phyloP scores from a whole-genome alignment of 495 filamentous ascomycete species.

The Daldinia concentrica region DNA sequence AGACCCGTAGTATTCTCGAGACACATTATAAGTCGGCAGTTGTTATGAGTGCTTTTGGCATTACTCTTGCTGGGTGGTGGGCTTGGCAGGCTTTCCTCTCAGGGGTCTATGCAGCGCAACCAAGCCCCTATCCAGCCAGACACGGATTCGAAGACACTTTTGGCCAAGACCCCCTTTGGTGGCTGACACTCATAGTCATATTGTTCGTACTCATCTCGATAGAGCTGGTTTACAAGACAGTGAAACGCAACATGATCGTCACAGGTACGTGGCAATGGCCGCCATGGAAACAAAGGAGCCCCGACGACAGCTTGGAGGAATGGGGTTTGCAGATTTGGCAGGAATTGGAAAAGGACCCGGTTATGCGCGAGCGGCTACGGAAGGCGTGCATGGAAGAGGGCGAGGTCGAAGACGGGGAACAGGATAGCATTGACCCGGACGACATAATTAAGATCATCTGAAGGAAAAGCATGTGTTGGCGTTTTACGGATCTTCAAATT shows the following conservation, averaged over 20 bases:
- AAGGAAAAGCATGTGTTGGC: constrained; percentile 20
- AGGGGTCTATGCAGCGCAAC: constrained; percentile 65
- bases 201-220: constrained; percentile 47
- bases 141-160: constrained; percentile 71
- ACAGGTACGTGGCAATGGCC: constrained; percentile 51
- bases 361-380: constrained; percentile 43
- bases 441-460: constrained; percentile 26
- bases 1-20: constrained; percentile 65
- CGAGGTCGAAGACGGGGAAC: constrained; percentile 24
- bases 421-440: constrained; percentile 24
- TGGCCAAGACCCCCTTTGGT: constrained; percentile 78
- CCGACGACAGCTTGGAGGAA: constrained; percentile 49
- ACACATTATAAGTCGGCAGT: constrained; percentile 81
- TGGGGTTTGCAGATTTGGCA: constrained; percentile 60
- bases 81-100: constrained; percentile 81
- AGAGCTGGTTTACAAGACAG: constrained; percentile 49
- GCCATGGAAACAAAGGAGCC: constrained; percentile 34
- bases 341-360: constrained; percentile 54
- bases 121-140: constrained; percentile 74
- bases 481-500: constrained; percentile 8
- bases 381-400: constrained; percentile 28
- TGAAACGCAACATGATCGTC: constrained; percentile 50
- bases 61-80: constrained; percentile 63
- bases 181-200: constrained; percentile 69
- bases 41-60: constrained; percentile 67